These are phyloP conservation scores for Microsporum canis DNA, from an alignment of 2,329 filamentous ascomycete genomes.

Conservation along the genomic window DNA sequence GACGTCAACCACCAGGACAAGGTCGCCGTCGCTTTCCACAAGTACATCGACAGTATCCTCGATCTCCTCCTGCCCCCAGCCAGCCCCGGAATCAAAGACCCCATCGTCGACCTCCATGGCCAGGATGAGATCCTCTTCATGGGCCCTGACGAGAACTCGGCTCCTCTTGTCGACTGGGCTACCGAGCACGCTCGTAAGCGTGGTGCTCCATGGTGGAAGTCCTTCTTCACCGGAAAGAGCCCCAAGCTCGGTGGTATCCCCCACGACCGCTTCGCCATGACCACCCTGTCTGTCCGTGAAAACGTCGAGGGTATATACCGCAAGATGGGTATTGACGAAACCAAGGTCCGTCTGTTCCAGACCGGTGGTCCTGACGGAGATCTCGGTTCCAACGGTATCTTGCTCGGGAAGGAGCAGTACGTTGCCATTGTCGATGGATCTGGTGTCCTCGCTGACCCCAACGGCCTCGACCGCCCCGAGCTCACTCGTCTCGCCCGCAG, in stretches of 20 bases:
- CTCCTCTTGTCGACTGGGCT: conserved; percentile 96
- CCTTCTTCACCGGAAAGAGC: conserved; percentile 98
- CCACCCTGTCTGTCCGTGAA: conserved; percentile 87
- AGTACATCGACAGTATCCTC: conserved; percentile 98
- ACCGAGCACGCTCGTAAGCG: conserved; percentile 81
- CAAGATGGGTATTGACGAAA: conserved; percentile 81
- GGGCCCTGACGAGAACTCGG: conserved; percentile 98
- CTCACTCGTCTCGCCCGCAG: conserved; percentile 72
- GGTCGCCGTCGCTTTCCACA: conserved; percentile 85
- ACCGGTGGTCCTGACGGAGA: conserved; percentile 96
- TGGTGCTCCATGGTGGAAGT: conserved; percentile 98
- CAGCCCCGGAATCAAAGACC: conserved; percentile 97
- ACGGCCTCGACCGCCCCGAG: conserved; percentile 76
- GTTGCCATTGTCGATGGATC: conserved; percentile 91
- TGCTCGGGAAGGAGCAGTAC: conserved; percentile 92
- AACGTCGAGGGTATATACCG: conserved; percentile 95
- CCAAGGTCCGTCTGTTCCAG: conserved; percentile 82
- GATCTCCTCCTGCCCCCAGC: conserved; percentile 81
- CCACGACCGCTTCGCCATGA: conserved; percentile 95
- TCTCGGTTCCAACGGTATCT: conserved; percentile 92
- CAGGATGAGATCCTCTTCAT: conserved; percentile 97
- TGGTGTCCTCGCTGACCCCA: conserved; percentile 85
- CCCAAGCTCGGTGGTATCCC: conserved; percentile 92
- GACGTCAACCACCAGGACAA: conserved; percentile 93
- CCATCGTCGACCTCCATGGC: conserved; percentile 87